phyloP scores from a whole-genome alignment of 495 filamentous ascomycete species.

The Staphylotrichum longicolle region DNA sequence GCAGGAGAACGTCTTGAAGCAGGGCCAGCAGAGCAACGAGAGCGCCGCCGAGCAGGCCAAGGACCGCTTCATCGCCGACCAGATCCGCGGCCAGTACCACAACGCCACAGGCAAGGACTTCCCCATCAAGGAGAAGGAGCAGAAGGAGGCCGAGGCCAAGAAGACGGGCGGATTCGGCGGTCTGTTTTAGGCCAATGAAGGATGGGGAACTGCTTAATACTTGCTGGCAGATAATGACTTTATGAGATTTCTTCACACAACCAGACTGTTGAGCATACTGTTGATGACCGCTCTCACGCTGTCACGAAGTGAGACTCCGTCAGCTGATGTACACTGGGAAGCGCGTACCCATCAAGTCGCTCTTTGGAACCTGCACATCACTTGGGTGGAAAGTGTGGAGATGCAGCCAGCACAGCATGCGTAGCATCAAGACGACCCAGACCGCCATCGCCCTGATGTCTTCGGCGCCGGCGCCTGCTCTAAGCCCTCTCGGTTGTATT shows the following conservation, averaged over 20 bases:
- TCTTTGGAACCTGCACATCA: not conserved
- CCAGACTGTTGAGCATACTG: too few relatives aligned
- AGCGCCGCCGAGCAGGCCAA: constrained; percentile 70
- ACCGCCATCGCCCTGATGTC: not conserved
- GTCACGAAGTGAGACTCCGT: not conserved
- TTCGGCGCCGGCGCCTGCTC: not conserved
- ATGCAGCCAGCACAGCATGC: not conserved
- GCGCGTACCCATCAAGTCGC: not conserved
- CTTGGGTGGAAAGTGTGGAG: constrained; percentile 2
- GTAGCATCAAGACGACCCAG: not conserved
- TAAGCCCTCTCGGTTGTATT: too few relatives aligned
- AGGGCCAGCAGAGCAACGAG: constrained; percentile 67
- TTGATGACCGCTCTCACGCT: too few relatives aligned
- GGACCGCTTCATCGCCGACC: constrained; percentile 64
- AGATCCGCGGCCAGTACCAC: constrained; percentile 64
- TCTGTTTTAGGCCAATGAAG: not conserved
- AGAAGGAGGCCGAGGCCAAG: constrained; percentile 9
- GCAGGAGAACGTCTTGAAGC: constrained; percentile 64
- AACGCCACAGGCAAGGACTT: constrained; percentile 58
- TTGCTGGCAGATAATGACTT: too few relatives aligned
- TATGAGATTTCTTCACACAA: too few relatives aligned
- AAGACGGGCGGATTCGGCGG: constrained; percentile 5
- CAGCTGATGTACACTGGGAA: constrained; percentile 7
- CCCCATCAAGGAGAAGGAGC: constrained; percentile 61
- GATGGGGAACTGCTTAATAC: not conserved